Evolutionary conservation across 805 yeast genomes (phyloP), one percentile per base, ranked within the genome.

Genomic region (Jamesozyma hellenica): DNA sequence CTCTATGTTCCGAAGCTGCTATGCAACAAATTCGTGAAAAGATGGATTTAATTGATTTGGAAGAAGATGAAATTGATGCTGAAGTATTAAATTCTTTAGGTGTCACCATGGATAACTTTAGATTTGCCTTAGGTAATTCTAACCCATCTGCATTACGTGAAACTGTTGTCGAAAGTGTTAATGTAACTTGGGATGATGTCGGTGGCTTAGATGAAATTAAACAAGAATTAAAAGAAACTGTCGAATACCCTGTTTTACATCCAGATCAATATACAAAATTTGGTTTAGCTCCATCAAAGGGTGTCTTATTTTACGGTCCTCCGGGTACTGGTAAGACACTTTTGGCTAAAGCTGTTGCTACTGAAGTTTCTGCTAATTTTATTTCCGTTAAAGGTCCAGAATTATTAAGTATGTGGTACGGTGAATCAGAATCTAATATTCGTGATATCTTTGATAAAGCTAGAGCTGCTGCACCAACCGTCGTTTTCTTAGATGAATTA

Each of bases 291-390:
- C 98, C 99, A 40, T 80, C 98, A 31, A 88, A 90, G 68, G 99
- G 99, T 71, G 98, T 92, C 51, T 72, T 92, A 63, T 92, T 92
- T 74, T 92, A 83, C 64, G 99, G 99, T 54, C 99, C 99, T 39
- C 99, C 99, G 45, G 99, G 99, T 83, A 92, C 97, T 45, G 98
- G 98, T 87, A 92, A 92, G 71, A 92, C 99, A 4, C 70, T 92
- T 59, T 74, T 92, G 56, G 98, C 98, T 35, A 92, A 92, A 69
- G 99, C 99, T 40, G 97, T 92, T 53, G 99, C 99, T 36, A 92
- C 97, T 36, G 98, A 92, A 65, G 97, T 92, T 29, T 84, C 96
- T 46, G 99, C 98, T 28, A 92, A 92, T 66, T 92, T 92, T 68
- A 92, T 92, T 51, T 83, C 95, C 36, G 97, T 90, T 40, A 51